Percentiles rank a stretch among this genome's conserved stretches.
phyloP scores from a whole-genome alignment of 176 grass and related monocot species.

The Cocos nucifera region DNA sequence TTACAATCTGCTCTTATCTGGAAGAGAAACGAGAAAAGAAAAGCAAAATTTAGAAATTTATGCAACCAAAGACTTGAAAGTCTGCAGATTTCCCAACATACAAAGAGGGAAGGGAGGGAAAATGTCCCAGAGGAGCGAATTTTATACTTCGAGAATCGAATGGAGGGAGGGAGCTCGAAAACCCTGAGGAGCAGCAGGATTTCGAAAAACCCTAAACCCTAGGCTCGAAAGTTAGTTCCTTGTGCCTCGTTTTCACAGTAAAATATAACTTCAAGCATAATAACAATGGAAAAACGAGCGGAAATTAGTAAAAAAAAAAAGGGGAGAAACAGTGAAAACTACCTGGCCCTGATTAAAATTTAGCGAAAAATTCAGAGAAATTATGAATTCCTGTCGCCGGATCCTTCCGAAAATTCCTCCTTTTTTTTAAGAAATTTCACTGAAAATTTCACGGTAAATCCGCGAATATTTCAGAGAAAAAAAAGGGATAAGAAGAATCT shows the following conservation, averaged over 20 bases:
- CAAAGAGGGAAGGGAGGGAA: no score
- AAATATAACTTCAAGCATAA: slow-evolving; percentile 21
- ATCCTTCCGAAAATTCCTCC: slow-evolving; percentile 12
- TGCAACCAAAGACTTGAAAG: neutral
- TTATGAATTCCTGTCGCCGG: slow-evolving; percentile 1
- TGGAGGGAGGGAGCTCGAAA: slow-evolving; percentile 10
- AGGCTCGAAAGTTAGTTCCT: slow-evolving; percentile 22
- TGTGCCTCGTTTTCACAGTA: slow-evolving; percentile 13
- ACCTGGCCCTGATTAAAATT: slow-evolving; percentile 12
- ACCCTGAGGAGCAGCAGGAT: slow-evolving; percentile 7
- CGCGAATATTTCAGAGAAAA: slow-evolving; percentile 17
- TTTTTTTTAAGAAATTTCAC: slow-evolving; percentile 12
- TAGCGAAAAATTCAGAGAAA: slow-evolving; percentile 15
- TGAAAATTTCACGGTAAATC: slow-evolving; percentile 13
- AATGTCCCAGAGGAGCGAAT: neutral
- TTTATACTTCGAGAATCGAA: slow-evolving; percentile 22
- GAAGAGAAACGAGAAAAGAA: no score
- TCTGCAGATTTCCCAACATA: no score
- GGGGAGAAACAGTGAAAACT: slow-evolving; percentile 6
- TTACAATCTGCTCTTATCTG: no score
- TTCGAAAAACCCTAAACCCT: slow-evolving; percentile 34
- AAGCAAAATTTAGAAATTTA: no score
- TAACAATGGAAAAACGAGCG: slow-evolving; percentile 12
- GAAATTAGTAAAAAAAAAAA: slow-evolving; percentile 3
- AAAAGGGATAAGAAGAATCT: slow-evolving; percentile 3